Evolutionary conservation across 2,329 filamentous ascomycete species (phyloP).

Genomic region (Diaporthe destruens): DNA sequence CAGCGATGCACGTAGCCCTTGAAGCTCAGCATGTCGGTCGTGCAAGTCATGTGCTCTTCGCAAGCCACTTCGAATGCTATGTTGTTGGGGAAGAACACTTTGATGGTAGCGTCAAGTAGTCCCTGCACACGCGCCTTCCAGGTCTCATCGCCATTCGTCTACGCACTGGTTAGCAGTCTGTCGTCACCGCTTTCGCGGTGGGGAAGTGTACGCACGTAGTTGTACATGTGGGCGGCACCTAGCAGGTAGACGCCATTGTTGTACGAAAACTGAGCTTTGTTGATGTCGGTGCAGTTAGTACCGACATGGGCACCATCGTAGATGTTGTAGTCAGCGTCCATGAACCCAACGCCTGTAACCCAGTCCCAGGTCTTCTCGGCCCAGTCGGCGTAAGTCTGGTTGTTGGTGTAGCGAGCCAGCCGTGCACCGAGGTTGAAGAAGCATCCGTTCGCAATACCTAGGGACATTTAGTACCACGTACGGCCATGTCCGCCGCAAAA

Average conservation of each 20-base stretch:
- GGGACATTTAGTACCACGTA: neutral
- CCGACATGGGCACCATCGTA: conserved; percentile 72
- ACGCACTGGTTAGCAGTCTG: neutral
- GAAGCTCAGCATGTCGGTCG: conserved; percentile 43
- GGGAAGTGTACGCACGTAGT: conserved; percentile 49
- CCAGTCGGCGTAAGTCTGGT: conserved; percentile 83
- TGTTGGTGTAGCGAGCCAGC: conserved; percentile 79
- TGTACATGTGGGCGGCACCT: conserved; percentile 55
- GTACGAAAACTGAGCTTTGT: conserved; percentile 68
- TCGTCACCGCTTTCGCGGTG: neutral
- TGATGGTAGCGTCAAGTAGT: conserved; percentile 40
- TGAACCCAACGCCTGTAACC: conserved; percentile 69
- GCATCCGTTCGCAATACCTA: conserved; percentile 61
- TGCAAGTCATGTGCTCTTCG: conserved; percentile 41
- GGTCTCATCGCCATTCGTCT: conserved; percentile 37
- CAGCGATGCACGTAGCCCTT: conserved; percentile 43
- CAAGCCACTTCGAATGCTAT: conserved; percentile 42
- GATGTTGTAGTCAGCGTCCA: conserved; percentile 70
- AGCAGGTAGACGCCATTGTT: conserved; percentile 90
- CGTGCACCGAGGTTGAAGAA: conserved; percentile 69
- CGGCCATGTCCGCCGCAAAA: neutral
- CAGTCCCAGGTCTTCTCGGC: conserved; percentile 80
- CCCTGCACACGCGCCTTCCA: conserved; percentile 41
- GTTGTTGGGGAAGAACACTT: conserved; percentile 53
- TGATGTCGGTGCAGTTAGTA: conserved; percentile 66